These are phyloP conservation scores for Solanum chiquidenum DNA, from an alignment of 257 asterid genomes.

Conservation along the genomic window DNA sequence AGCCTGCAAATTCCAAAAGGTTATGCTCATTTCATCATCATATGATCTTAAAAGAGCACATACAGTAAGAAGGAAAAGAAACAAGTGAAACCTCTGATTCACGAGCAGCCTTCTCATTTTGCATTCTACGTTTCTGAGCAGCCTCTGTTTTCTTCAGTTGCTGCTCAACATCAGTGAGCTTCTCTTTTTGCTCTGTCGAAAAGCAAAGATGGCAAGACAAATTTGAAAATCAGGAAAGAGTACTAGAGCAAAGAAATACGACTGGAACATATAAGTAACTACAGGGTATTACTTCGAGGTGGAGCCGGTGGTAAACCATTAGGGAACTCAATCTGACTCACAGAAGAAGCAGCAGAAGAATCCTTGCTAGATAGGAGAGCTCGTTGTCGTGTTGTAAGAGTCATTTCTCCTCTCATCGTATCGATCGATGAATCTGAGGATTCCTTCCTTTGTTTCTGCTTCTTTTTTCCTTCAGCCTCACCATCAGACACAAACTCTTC, in stretches of 20 bases:
- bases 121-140: constrained; percentile 38
- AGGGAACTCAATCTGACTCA: constrained; percentile 33
- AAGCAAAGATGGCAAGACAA: neutral
- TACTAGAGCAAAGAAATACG: neutral
- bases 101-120: constrained; percentile 38
- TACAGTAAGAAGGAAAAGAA: neutral
- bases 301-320: constrained; percentile 38
- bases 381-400: constrained; percentile 85
- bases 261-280: neutral
- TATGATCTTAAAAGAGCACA: neutral
- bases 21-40: neutral
- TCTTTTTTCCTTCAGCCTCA: constrained; percentile 46
- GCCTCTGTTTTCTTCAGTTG: constrained; percentile 37
- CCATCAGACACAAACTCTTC: constrained; percentile 48
- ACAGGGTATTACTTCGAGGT: constrained; percentile 27
- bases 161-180: constrained; percentile 38
- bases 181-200: constrained; percentile 31
- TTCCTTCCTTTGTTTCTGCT: constrained; percentile 57
- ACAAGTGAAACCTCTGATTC: constrained; percentile 29
- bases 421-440: constrained; percentile 47
- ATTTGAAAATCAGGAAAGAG: neutral
- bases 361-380: constrained; percentile 40
- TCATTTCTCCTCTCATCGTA: constrained; percentile 64
- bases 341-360: neutral
- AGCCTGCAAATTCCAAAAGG: constrained; percentile 12